A percentile compares a stretch with the other conserved stretches of the same genome.
These are phyloP conservation scores for Cryptococcus sp. DNA, from an alignment of 1,284 basidiomycete species.

Conservation along the genomic window DNA sequence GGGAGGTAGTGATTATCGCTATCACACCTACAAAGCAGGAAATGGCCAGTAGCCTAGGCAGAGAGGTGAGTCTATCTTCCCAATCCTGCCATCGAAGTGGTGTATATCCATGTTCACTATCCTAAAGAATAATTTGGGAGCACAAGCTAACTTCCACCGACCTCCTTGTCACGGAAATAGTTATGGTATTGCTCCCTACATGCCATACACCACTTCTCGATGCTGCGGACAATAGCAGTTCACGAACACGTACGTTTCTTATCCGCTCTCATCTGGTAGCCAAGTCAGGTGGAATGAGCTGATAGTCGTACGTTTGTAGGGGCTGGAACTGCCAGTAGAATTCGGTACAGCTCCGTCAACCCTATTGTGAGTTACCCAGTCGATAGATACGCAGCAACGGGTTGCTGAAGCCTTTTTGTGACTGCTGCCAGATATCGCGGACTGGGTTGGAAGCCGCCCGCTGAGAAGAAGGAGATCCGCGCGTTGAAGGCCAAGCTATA, in stretches of 20 bases:
- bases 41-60: constrained; percentile 40
- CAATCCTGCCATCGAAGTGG: too few relatives aligned
- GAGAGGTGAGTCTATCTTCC: constrained; percentile 39
- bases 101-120: background rate
- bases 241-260: constrained; percentile 45
- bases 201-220: constrained; percentile 50
- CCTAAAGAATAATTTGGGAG: background rate
- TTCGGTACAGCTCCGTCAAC: constrained; percentile 51
- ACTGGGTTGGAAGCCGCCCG: constrained; percentile 18
- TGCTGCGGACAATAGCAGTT: constrained; percentile 49
- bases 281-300: background rate
- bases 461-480: constrained; percentile 17
- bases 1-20: constrained; percentile 36
- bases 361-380: constrained; percentile 28
- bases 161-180: constrained; percentile 15
- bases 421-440: constrained; percentile 25
- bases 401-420: background rate
- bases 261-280: background rate
- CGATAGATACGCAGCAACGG: too few relatives aligned
- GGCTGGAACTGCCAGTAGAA: constrained; percentile 42
- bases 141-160: constrained; percentile 6
- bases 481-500: constrained; percentile 20
- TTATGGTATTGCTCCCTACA: constrained; percentile 50
- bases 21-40: constrained; percentile 44
- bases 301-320: constrained; percentile 17